Evolutionary conservation across 2,329 filamentous ascomycete species (phyloP).

Genomic region (Epichloe uncinata): DNA sequence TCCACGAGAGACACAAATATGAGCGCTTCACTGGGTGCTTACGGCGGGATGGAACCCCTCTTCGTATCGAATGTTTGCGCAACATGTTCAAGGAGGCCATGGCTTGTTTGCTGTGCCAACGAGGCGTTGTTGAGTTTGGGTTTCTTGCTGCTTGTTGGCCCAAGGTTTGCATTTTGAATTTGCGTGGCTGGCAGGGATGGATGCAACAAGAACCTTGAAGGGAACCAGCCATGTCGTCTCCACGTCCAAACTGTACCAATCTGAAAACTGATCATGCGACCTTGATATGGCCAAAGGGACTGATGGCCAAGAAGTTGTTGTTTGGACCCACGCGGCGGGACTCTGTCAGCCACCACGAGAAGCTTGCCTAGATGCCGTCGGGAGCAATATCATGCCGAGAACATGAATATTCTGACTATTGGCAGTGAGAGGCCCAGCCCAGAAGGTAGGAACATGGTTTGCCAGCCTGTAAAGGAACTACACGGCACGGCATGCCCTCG

Average conservation of each 20-base stretch:
- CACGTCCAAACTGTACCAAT: neutral
- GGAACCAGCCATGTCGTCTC: neutral
- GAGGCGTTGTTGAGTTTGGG: too few species aligned
- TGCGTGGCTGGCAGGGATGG: neutral
- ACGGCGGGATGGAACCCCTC: neutral
- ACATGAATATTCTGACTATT: neutral
- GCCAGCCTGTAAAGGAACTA: neutral
- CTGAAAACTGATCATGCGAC: neutral
- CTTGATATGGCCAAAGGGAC: neutral
- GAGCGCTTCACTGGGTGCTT: too few species aligned
- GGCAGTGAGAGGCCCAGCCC: neutral
- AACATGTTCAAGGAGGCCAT: neutral
- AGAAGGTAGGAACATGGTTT: neutral
- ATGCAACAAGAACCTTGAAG: too few species aligned
- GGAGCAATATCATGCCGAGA: neutral
- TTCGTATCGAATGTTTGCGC: neutral
- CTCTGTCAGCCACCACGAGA: too few species aligned
- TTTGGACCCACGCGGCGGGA: neutral
- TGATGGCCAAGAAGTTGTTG: neutral
- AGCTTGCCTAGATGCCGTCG: neutral
- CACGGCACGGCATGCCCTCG: neutral
- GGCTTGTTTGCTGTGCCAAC: neutral
- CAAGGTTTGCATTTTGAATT: neutral
- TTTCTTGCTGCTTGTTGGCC: neutral
- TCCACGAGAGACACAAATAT: neutral